Evolutionary conservation across 2,329 filamentous ascomycete genomes (phyloP).

Genomic region (Hypoxylon sp.): DNA sequence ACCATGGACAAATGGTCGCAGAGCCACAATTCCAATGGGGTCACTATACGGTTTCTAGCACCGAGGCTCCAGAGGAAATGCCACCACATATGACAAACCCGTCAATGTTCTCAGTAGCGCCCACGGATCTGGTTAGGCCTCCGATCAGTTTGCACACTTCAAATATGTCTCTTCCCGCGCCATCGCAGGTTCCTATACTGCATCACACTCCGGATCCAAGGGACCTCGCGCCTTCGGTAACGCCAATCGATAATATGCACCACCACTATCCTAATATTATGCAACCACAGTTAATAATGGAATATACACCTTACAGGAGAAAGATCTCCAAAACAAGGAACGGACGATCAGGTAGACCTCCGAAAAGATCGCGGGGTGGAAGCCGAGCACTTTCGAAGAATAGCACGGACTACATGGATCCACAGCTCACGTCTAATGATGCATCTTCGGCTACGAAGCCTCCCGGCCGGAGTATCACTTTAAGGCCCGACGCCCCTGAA

Average conservation of each 20-base stretch:
- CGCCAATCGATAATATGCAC: constrained; percentile 41
- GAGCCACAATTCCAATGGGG: constrained; percentile 55
- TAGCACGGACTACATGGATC: constrained; percentile 21
- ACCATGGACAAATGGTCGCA: constrained; percentile 52
- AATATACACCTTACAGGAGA: constrained; percentile 40
- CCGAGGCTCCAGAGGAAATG: constrained; percentile 49
- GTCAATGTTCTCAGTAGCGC: constrained; percentile 45
- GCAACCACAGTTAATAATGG: constrained; percentile 36
- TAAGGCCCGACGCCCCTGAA: constrained; percentile 61
- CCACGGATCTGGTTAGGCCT: constrained; percentile 45
- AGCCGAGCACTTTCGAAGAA: constrained; percentile 31
- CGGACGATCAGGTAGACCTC: constrained; percentile 38
- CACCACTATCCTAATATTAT: constrained; percentile 34
- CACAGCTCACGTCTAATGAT: constrained; percentile 42
- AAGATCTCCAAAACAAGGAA: constrained; percentile 42
- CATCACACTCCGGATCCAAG: constrained; percentile 43
- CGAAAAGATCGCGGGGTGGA: constrained; percentile 41
- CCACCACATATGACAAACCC: constrained; percentile 49
- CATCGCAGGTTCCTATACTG: constrained; percentile 44
- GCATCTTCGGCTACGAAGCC: constrained; percentile 54
- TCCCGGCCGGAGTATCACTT: constrained; percentile 52
- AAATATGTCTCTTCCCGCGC: constrained; percentile 44
- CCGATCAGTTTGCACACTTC: constrained; percentile 31
- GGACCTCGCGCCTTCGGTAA: constrained; percentile 38
- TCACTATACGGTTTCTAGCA: constrained; percentile 55